Base-by-base conservation (phyloP, 176 grass and related monocot species). In the Phoenix dactylifera region DNA sequence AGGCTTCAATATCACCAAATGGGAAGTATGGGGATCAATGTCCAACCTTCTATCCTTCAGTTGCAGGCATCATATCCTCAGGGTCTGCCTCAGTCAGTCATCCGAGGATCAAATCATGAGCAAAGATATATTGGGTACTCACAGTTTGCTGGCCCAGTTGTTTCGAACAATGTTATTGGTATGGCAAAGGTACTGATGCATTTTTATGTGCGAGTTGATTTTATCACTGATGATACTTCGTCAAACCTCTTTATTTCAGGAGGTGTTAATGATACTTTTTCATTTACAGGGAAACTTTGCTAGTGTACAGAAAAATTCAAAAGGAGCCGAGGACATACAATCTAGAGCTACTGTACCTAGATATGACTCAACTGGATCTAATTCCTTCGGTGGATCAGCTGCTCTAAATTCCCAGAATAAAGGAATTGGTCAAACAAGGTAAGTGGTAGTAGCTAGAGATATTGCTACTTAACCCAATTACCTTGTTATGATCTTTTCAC, bases 301-400 rank as follows among this genome's bases (percentile, higher is more conserved):
- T 69, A 56, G 39, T 84, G 55, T 73, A 59, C 69, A 86, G 80
- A 86, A 86, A 79, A 68, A 80, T 72, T 57, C 78, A 63, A 77
- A 69, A 61, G 80, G 76, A 68, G 72, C 82, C 22, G 84, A 85
- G 25, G 83, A 91, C 63, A 60, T 85, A 63, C 83, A 80, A 66
- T 74, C 75, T 50, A 74, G 48, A 65, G 80, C 65, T n/a, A 58
- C 54, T 60, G 56, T 77, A 44, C 79, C 74, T 52, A 80, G 78
- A 35, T 86, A 72, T 74, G 79, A 74, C 53, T 77, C 74, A 32
- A 89, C 30, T 61, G 71, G 66, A 66, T 78, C 73, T 54, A 12
- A 9, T 66, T 57, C 77, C 24, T 88, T 85, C 72, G 76, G 69
- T 75, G 87, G 81, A 82, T 72, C 81, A 55, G 63, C 81, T 61